Percentiles rank a stretch among this genome's conserved stretches.
Conservation (phyloP, 78 protist genomes). For the Emiliania huxleyi region DNA sequence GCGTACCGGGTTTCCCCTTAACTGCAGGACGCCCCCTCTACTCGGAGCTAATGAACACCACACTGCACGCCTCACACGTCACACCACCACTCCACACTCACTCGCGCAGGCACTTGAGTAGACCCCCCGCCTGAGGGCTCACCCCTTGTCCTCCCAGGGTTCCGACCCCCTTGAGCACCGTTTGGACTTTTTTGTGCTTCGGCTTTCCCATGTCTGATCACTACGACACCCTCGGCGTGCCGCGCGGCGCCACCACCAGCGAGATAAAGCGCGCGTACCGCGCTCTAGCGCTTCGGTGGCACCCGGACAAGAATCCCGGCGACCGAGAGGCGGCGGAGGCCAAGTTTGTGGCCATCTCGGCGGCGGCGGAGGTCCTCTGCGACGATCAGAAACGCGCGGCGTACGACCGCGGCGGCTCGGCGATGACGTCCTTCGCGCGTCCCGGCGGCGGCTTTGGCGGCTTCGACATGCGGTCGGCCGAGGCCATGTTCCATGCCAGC, state of each 20-base stretch:
- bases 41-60: too few species aligned
- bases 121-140: too few species aligned
- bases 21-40: too few species aligned
- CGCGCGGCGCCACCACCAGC: not conserved
- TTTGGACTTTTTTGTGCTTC: too few species aligned
- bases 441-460: not conserved
- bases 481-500: not conserved
- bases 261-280: slow-evolving; percentile 14
- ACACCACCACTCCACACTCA: too few species aligned
- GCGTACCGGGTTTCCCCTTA: too few species aligned
- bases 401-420: not conserved
- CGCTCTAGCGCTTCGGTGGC: not conserved
- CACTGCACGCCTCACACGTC: too few species aligned
- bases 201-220: too few species aligned
- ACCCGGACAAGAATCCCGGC: not conserved
- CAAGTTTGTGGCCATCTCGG: not conserved
- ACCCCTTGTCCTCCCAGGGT: too few species aligned
- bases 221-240: not conserved
- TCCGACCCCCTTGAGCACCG: too few species aligned
- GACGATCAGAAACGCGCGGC: not conserved
- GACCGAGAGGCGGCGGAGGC: not conserved
- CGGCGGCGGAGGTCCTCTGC: not conserved
- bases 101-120: too few species aligned
- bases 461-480: not conserved
- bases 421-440: not conserved